Conservation (phyloP, 169 alveolate species). For the Cryptosporidium baileyi region DNA sequence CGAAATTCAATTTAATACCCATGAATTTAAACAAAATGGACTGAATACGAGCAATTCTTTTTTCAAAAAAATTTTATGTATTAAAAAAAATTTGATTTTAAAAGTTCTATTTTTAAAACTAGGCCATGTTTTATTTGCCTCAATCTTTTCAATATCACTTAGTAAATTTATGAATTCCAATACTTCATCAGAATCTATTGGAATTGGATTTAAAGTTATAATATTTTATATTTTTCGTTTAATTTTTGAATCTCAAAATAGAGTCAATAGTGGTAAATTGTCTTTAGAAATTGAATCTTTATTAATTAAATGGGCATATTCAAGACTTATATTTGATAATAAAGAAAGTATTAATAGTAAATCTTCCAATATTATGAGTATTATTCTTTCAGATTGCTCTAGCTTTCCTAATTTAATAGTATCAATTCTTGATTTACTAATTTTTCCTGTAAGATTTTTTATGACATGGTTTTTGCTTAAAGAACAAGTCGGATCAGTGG, state of each 20-base stretch:
- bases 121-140: not conserved
- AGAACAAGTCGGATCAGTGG: conserved; percentile 38
- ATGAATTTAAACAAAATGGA: too few species aligned
- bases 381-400: conserved; percentile 42
- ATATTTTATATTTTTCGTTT: not conserved
- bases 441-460: conserved; percentile 26
- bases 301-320: not conserved
- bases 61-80: not conserved
- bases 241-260: conserved; percentile 32
- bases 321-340: not conserved
- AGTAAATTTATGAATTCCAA: not conserved
- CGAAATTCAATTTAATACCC: not conserved
- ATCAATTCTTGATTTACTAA: not conserved
- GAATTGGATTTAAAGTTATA: not conserved
- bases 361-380: not conserved
- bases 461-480: conserved; percentile 33
- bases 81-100: not conserved
- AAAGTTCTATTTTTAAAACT: not conserved
- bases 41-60: not conserved
- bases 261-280: conserved; percentile 17
- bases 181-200: not conserved
- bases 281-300: conserved; percentile 3
- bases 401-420: conserved; percentile 29
- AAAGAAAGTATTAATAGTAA: not conserved
- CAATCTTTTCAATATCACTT: not conserved